These are phyloP conservation scores for Mortierella sp. DNA, from an alignment of 371 early-diverging fungal genomes.

Conservation along the genomic window DNA sequence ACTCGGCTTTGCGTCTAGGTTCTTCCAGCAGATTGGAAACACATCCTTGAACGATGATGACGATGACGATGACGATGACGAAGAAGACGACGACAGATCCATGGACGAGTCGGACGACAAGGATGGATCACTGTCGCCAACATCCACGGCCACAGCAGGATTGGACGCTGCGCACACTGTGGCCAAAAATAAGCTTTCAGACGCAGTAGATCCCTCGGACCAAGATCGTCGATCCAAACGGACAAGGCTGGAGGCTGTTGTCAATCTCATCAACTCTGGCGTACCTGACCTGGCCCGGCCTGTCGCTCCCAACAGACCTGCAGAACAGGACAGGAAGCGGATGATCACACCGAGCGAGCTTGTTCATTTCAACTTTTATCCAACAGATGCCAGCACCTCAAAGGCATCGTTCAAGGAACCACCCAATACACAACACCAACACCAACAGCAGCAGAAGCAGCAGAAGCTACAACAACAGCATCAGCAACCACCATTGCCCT, in stretches of 20 bases:
- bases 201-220: neutral
- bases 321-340: neutral
- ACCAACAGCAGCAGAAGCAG: constrained; percentile 11
- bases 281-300: neutral
- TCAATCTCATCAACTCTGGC: constrained; percentile 36
- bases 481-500: constrained; percentile 1
- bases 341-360: constrained; percentile 14
- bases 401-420: neutral
- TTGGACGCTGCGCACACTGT: neutral
- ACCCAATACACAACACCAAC: neutral
- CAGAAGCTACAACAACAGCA: constrained; percentile 1
- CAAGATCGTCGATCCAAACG: constrained; percentile 28
- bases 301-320: neutral
- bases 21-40: constrained; percentile 50
- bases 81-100: constrained; percentile 14
- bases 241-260: constrained; percentile 32
- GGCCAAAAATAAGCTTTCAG: constrained; percentile 11
- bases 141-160: neutral
- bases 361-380: constrained; percentile 25
- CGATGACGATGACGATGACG: constrained; percentile 10
- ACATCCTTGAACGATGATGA: constrained; percentile 25
- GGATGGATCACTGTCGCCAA: constrained; percentile 1
- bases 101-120: constrained; percentile 22
- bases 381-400: neutral
- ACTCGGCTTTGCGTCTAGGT: constrained; percentile 44